Evolutionary conservation across 2,329 filamentous ascomycete genomes (phyloP).

Genomic region (Colletotrichum siamense): DNA sequence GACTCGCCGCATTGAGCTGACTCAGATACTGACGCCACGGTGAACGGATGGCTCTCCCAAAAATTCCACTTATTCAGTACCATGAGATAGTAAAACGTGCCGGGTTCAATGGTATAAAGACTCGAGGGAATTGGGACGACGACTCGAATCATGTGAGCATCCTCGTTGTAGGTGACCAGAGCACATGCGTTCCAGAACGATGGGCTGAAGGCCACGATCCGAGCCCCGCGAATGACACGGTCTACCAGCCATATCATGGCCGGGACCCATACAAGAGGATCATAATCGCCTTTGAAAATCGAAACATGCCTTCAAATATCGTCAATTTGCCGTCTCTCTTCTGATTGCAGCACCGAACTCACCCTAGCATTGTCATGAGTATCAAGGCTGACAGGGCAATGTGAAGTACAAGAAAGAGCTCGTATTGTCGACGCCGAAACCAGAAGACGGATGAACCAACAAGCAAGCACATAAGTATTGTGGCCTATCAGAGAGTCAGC

Average conservation of each 20-base stretch:
- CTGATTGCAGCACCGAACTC: background rate
- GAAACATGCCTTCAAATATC: conserved; percentile 44
- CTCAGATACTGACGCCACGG: conserved; percentile 37
- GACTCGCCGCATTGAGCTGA: background rate
- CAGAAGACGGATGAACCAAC: conserved; percentile 54
- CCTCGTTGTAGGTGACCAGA: conserved; percentile 36
- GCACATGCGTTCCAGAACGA: conserved; percentile 40
- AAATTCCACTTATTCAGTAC: conserved; percentile 41
- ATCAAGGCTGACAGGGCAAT: conserved; percentile 56
- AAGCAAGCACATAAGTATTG: conserved; percentile 49
- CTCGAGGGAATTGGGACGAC: conserved; percentile 38
- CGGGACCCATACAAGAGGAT: conserved; percentile 55
- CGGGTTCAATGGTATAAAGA: conserved; percentile 39
- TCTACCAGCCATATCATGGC: conserved; percentile 55
- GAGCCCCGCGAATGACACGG: conserved; percentile 47
- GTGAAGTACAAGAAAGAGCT: conserved; percentile 54
- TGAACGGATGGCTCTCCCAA: conserved; percentile 59
- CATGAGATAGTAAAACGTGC: conserved; percentile 52
- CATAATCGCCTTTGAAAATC: conserved; percentile 54
- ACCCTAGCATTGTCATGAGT: conserved; percentile 54
- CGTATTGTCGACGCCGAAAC: conserved; percentile 58
- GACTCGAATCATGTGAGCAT: conserved; percentile 48
- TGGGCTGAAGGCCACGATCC: conserved; percentile 45
- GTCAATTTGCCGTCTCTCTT: background rate
- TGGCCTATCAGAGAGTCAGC: conserved; percentile 35